phyloP scores from a whole-genome alignment of 306 rosid species.

The Sindora glabra region DNA sequence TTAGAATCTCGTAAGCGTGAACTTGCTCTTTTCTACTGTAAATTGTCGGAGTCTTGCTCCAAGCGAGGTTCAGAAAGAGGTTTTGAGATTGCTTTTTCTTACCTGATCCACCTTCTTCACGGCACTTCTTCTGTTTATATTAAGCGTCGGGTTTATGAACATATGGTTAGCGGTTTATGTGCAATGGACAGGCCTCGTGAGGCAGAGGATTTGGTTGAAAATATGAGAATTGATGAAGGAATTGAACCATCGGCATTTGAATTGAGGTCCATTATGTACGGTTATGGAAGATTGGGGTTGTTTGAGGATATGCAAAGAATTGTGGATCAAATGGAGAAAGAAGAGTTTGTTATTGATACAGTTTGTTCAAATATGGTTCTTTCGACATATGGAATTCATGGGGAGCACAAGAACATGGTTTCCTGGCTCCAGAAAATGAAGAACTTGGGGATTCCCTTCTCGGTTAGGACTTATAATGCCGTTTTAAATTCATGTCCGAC shows the following conservation, averaged over 20 bases:
- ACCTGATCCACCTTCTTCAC: conserved; percentile 31
- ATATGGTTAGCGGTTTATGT: conserved; percentile 61
- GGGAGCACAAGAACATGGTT: conserved; percentile 50
- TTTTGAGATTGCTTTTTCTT: conserved; percentile 35
- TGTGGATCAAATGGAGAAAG: conserved; percentile 46
- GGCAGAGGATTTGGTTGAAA: conserved; percentile 51
- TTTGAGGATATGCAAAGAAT: conserved; percentile 54
- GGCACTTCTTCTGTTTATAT: conserved; percentile 45
- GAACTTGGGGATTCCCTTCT: conserved; percentile 33
- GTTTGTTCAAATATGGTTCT: conserved; percentile 71
- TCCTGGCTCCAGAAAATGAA: conserved; percentile 64
- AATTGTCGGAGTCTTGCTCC: conserved; percentile 55
- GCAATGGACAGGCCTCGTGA: conserved; percentile 51
- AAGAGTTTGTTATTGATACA: conserved; percentile 45
- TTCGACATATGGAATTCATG: conserved; percentile 54
- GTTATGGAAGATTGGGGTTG: conserved; percentile 63
- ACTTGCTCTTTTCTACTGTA: conserved; percentile 49
- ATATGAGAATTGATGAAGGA: conserved; percentile 32
- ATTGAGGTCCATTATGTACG: conserved; percentile 43
- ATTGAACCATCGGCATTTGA: conserved; percentile 50
- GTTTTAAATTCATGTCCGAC: conserved; percentile 59
- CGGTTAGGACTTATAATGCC: conserved; percentile 59
- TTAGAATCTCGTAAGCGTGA: conserved; percentile 38
- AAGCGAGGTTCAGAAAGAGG: conserved; percentile 43
- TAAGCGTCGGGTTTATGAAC: conserved; percentile 51